These are phyloP conservation scores for Paracoccidioides brasiliensis DNA, from an alignment of 2,329 filamentous ascomycete genomes.

Conservation along the genomic window DNA sequence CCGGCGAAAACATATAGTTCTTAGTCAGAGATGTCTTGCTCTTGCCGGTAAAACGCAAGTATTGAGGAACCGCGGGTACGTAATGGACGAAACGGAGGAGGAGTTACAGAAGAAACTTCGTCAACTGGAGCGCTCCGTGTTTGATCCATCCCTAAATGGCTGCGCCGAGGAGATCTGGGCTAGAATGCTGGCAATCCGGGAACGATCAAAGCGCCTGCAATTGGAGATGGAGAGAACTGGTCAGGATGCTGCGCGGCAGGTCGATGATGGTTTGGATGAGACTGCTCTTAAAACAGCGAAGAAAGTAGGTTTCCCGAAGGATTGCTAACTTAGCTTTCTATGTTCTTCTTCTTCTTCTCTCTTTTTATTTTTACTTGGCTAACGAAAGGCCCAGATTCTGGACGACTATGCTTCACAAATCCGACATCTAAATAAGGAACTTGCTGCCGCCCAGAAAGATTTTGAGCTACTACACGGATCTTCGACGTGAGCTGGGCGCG, in stretches of 20 bases:
- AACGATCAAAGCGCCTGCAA: slow-evolving; percentile 46
- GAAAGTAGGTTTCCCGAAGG: slow-evolving; percentile 36
- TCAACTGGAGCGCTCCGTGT: slow-evolving; percentile 44
- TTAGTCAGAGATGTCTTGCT: slow-evolving; percentile 47
- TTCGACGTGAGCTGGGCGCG: slow-evolving; percentile 8
- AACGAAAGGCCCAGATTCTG: slow-evolving; percentile 28
- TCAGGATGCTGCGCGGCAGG: slow-evolving; percentile 24
- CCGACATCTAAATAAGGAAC: slow-evolving; percentile 47
- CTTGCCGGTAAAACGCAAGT: slow-evolving; percentile 53
- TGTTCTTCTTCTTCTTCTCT: not conserved
- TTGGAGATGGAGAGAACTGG: slow-evolving; percentile 47
- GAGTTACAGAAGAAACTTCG: slow-evolving; percentile 48
- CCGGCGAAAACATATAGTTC: slow-evolving; percentile 44
- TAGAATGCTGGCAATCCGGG: slow-evolving; percentile 49
- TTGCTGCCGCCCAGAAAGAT: slow-evolving; percentile 46
- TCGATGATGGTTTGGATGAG: slow-evolving; percentile 40
- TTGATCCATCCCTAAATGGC: slow-evolving; percentile 47
- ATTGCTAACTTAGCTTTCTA: not conserved
- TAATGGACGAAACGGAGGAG: slow-evolving; percentile 51
- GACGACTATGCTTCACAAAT: slow-evolving; percentile 39
- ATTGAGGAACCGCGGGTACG: slow-evolving; percentile 50
- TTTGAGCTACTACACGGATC: slow-evolving; percentile 42
- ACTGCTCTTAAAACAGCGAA: slow-evolving; percentile 46
- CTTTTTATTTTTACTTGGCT: not conserved
- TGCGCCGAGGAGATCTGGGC: slow-evolving; percentile 55